Conservation (phyloP, 345 rosid genomes). For the Syzygium jambos region DNA sequence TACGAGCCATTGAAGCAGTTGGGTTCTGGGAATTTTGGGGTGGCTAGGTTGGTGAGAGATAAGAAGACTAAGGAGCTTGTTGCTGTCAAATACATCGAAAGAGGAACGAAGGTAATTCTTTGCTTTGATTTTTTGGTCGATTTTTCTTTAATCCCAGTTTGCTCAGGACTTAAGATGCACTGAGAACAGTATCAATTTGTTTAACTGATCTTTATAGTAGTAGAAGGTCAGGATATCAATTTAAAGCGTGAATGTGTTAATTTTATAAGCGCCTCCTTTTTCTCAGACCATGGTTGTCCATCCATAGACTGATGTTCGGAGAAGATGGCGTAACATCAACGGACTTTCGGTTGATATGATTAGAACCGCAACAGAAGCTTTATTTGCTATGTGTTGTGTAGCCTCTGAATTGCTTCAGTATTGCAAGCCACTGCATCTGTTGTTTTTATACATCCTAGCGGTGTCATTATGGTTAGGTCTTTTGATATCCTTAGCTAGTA, state of each 20-base stretch:
- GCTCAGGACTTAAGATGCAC: background rate
- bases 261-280: background rate
- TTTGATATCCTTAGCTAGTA: background rate
- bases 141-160: background rate
- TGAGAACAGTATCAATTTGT: background rate
- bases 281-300: background rate
- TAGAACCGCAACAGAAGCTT: background rate
- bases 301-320: background rate
- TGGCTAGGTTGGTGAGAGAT: constrained; percentile 76
- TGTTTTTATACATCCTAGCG: background rate
- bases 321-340: background rate
- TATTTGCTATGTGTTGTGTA: background rate
- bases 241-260: background rate
- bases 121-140: background rate
- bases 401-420: background rate
- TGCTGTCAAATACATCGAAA: constrained; percentile 89
- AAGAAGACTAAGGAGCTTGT: constrained; percentile 77
- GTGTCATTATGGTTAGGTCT: background rate
- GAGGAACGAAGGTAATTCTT: constrained; percentile 70
- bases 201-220: background rate
- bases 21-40: constrained; percentile 91
- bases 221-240: background rate
- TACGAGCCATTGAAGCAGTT: constrained; percentile 77
- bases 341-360: background rate
- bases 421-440: background rate